Conservation (phyloP, 2,329 filamentous ascomycete species). For the Zarea fungicola region DNA sequence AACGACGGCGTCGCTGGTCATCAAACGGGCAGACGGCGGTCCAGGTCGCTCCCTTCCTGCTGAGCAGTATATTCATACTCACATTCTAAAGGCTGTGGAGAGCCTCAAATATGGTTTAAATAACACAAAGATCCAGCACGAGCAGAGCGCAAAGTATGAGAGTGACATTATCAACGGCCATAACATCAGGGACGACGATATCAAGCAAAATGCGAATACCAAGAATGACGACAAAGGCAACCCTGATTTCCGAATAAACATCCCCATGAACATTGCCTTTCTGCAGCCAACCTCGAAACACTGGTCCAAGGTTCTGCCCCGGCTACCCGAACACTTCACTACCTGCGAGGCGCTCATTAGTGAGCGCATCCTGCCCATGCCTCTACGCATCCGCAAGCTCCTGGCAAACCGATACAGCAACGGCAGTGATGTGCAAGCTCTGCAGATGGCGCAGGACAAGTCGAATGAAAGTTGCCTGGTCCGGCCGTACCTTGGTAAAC, state of each 20-base stretch:
- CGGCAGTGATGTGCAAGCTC: not conserved
- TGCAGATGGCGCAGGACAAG: constrained; percentile 17
- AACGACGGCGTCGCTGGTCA: not conserved
- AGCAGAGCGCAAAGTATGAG: not conserved
- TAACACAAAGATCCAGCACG: not conserved
- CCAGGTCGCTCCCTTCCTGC: not conserved
- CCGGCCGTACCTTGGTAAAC: constrained; percentile 42
- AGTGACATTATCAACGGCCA: not conserved
- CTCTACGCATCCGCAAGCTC: constrained; percentile 11
- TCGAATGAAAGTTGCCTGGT: constrained; percentile 43
- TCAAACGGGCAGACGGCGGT: constrained; percentile 5
- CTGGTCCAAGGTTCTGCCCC: not conserved
- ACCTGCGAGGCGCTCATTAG: constrained; percentile 25
- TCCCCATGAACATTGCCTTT: not conserved
- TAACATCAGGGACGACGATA: not conserved
- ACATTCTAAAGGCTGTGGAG: not conserved
- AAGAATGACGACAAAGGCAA: not conserved
- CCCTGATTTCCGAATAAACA: not conserved
- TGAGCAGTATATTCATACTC: not conserved
- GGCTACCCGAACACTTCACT: constrained; percentile 11
- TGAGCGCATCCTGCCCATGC: constrained; percentile 24
- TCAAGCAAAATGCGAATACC: not conserved
- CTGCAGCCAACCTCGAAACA: not conserved
- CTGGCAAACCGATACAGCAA: constrained; percentile 19
- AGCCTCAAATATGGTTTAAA: not conserved